phyloP scores from a whole-genome alignment of 23 red algal species.

The Pyropia haitanensis region DNA sequence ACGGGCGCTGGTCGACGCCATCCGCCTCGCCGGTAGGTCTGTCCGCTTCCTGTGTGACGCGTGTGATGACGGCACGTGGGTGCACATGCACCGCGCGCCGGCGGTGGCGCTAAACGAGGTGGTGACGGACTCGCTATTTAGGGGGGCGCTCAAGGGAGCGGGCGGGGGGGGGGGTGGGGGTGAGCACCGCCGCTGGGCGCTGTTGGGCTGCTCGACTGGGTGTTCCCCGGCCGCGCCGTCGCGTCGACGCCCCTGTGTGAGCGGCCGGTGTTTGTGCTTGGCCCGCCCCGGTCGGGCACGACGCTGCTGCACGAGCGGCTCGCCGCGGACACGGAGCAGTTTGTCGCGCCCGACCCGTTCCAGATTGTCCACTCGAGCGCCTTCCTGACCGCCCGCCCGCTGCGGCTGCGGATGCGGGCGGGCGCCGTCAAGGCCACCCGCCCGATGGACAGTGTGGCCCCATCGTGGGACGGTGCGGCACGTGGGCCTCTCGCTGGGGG shows the following conservation, averaged over 20 bases:
- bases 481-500: too few relatives aligned
- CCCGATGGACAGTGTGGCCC: neutral
- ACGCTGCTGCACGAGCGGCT: neutral
- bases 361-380: neutral
- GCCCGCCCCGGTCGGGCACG: neutral
- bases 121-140: too few relatives aligned
- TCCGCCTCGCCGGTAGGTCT: slow-evolving; percentile 48
- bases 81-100: slow-evolving; percentile 35
- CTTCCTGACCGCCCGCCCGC: neutral
- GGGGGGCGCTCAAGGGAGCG: too few relatives aligned
- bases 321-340: neutral
- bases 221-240: neutral
- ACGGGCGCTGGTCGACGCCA: slow-evolving; percentile 24
- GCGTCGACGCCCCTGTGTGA: neutral
- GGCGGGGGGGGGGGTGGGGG: too few relatives aligned
- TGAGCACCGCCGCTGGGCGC: too few relatives aligned
- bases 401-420: neutral
- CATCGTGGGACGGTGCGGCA: too few relatives aligned
- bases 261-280: neutral
- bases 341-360: neutral
- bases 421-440: neutral
- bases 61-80: slow-evolving; percentile 57
- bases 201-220: too few relatives aligned
- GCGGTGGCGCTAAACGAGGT: slow-evolving; percentile 8
- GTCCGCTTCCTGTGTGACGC: slow-evolving; percentile 58